Base-by-base conservation (phyloP, 2,329 filamentous ascomycete species). In the Fusarium pseudograminearum region DNA sequence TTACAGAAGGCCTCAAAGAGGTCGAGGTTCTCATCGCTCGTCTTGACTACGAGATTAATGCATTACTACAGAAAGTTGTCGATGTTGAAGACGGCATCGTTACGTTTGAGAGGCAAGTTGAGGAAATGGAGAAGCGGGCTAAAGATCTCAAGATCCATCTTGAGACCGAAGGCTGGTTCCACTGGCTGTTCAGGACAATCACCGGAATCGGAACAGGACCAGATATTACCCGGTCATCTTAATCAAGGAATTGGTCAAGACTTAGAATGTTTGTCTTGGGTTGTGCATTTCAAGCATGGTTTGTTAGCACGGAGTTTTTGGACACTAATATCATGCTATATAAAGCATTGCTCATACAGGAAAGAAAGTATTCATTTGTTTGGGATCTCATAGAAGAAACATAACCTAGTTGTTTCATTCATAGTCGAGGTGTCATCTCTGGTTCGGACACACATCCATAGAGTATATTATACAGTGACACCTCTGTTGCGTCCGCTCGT, bases 41-140 rank as follows among this genome's bases (percentile, higher is more conserved):
- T 79, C 84, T 98, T 57, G 94, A 98, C 75, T 98, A 98, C 79
- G 95, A 98, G 82, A 90, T 98, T 65, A 88, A 91, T 63, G 89
- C 90, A 18, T 83, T 98, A n/a, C 85, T 89, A 50, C 89, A 90
- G 48, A 93, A 93, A 74, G 91, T 97, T 12, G 87, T 92, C 73
- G 95, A 98, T 76, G 92, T 97, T 11, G 94, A 97, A 76, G 91
- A 93, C 65, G 92, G 92, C 2, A 89, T 97, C 1, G 82, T 81
- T 14, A 91, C 94, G 65, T 97, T 97, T 78, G 92, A 94, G 78
- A 85, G 87, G 50, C 91, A 94, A 77, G 92, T 96, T 3, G 83
- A 86, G 46, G 90, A 93, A 56, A 86, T 93, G 50, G 93, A 92
- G 82, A 84, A 79, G 41, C 83, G 89, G 40, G 87, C 91, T 2